These are phyloP conservation scores for Lineolata rhizophorae DNA, from an alignment of 495 filamentous ascomycete species.

Conservation along the genomic window DNA sequence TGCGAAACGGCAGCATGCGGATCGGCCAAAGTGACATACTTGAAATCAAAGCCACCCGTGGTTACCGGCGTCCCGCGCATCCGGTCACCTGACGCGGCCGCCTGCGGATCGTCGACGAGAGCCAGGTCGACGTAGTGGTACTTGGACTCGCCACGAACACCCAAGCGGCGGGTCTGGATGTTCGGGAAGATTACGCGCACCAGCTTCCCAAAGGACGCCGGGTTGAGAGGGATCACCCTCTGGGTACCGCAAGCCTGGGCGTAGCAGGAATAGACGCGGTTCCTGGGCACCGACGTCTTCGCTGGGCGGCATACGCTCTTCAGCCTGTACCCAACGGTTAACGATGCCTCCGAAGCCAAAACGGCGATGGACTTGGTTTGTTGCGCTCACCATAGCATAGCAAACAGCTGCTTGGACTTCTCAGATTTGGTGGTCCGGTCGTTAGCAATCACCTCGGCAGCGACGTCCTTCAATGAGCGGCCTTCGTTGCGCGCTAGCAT, in stretches of 20 bases:
- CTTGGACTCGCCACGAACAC: slow-evolving; percentile 90
- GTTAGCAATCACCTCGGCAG: slow-evolving; percentile 49
- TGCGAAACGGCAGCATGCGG: slow-evolving; percentile 1
- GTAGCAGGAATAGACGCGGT: slow-evolving; percentile 84
- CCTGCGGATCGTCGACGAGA: slow-evolving; percentile 33
- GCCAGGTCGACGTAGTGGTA: slow-evolving; percentile 91
- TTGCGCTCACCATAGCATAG: slow-evolving; percentile 72
- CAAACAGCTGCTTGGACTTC: slow-evolving; percentile 88
- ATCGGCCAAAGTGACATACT: slow-evolving; percentile 8
- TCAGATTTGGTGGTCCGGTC: slow-evolving; percentile 69
- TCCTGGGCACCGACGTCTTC: slow-evolving; percentile 68
- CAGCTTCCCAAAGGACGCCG: slow-evolving; percentile 92
- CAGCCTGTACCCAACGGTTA: slow-evolving; percentile 35
- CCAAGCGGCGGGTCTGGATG: slow-evolving; percentile 74
- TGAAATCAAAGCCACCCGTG: slow-evolving; percentile 21
- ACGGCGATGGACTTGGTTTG: neutral
- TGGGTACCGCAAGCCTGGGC: slow-evolving; percentile 77
- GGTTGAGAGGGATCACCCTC: slow-evolving; percentile 78
- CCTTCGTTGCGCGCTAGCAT: slow-evolving; percentile 55
- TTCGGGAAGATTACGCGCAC: slow-evolving; percentile 90
- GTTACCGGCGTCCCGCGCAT: slow-evolving; percentile 3
- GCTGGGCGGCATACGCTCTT: slow-evolving; percentile 59
- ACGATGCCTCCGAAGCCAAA: neutral
- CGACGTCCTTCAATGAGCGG: slow-evolving; percentile 60
- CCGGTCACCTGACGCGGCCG: too few relatives aligned